phyloP scores from a whole-genome alignment of 1,139 yeast species.

The Yarrowia galli region DNA sequence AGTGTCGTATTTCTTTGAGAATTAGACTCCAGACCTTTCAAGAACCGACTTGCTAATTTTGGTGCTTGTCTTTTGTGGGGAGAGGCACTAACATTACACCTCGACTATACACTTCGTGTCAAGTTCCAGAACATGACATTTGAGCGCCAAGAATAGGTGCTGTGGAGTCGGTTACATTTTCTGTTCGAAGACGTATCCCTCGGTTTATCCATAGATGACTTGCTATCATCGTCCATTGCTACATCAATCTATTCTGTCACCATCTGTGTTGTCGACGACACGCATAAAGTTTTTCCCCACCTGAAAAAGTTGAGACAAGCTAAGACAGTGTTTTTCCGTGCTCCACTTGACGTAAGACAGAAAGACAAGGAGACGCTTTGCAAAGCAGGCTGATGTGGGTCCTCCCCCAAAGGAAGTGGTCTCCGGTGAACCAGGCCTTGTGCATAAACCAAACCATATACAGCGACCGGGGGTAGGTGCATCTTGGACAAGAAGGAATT shows the following conservation, averaged over 20 bases:
- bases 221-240: too few relatives aligned
- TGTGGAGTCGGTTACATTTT: not conserved
- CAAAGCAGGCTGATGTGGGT: constrained; percentile 6
- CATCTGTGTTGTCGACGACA: not conserved
- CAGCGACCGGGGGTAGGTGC: not conserved
- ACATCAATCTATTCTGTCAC: too few relatives aligned
- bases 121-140: not conserved
- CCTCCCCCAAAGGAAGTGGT: not conserved
- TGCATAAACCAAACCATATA: not conserved
- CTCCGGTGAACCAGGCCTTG: not conserved
- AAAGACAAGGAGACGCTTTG: not conserved
- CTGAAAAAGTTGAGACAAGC: constrained; percentile 2
- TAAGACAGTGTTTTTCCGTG: constrained; percentile 11
- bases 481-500: not conserved
- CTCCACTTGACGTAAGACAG: not conserved
- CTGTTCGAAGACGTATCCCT: not conserved
- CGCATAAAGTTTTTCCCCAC: constrained; percentile 2
- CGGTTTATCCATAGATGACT: not conserved
- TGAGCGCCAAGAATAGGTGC: not conserved
- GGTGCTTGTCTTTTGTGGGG: constrained; percentile 3
- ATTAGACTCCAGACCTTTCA: not conserved
- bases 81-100: not conserved
- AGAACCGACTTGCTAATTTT: not conserved
- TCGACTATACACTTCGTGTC: not conserved
- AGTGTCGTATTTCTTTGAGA: not conserved